phyloP scores from a whole-genome alignment of 1,284 basidiomycete genomes.

The Trametes sp. region DNA sequence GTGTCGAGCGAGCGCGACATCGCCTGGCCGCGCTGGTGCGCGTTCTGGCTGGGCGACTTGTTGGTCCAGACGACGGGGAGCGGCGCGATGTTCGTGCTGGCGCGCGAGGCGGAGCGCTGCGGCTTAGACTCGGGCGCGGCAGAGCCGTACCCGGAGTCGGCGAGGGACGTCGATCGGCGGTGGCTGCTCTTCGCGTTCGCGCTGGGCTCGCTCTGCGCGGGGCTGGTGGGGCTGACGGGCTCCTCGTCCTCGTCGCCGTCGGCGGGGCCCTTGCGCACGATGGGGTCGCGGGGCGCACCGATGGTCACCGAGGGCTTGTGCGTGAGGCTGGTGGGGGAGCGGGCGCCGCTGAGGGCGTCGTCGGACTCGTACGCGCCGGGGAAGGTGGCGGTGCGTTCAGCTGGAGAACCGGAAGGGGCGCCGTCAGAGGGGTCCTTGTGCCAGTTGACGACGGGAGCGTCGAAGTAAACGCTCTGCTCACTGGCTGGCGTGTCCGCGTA shows the following conservation, averaged over 20 bases:
- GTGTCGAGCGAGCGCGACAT: slow-evolving; percentile 15
- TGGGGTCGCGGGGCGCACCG: slow-evolving; percentile 15
- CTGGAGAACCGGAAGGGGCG: slow-evolving; percentile 5
- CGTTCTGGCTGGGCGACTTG: slow-evolving; percentile 17
- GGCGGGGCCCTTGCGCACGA: slow-evolving; percentile 15
- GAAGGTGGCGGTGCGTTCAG: slow-evolving; percentile 17
- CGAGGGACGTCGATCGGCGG: slow-evolving; percentile 21
- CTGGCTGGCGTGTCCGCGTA: slow-evolving; percentile 41
- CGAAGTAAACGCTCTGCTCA: slow-evolving; percentile 49
- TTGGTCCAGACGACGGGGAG: slow-evolving; percentile 39
- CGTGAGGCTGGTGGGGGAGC: not conserved
- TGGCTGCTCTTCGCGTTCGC: slow-evolving; percentile 4
- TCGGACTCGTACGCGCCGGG: slow-evolving; percentile 22
- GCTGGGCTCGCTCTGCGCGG: not conserved
- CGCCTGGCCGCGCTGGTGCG: slow-evolving; percentile 14
- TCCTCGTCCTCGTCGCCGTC: slow-evolving; percentile 18
- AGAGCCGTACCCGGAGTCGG: slow-evolving; percentile 42
- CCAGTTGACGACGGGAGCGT: slow-evolving; percentile 44
- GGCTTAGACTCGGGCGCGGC: slow-evolving; percentile 13
- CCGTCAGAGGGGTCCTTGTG: slow-evolving; percentile 14
- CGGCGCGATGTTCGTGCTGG: slow-evolving; percentile 31
- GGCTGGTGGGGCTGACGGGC: not conserved
- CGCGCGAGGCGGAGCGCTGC: slow-evolving; percentile 20
- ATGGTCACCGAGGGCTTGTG: slow-evolving; percentile 18
- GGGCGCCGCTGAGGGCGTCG: not conserved